phyloP scores from a whole-genome alignment of 2,329 filamentous ascomycete species.

The Curvularia eragrostidis region DNA sequence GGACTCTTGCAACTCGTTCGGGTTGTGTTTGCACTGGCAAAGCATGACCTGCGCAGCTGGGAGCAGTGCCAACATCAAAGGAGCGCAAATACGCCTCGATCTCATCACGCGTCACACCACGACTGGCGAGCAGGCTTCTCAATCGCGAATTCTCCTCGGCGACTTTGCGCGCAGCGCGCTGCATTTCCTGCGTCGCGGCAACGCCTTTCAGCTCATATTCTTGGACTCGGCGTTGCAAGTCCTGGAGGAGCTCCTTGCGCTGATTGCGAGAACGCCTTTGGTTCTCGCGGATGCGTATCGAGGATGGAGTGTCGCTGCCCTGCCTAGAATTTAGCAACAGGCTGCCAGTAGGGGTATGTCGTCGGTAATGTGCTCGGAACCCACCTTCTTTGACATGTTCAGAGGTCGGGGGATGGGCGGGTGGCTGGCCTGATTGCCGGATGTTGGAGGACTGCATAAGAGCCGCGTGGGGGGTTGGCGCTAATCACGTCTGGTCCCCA shows the following conservation, averaged over 20 bases:
- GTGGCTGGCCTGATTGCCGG: background rate
- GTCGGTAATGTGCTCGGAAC: background rate
- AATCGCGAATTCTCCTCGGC: conserved; percentile 71
- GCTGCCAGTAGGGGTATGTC: background rate
- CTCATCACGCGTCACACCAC: conserved; percentile 30
- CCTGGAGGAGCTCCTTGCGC: conserved; percentile 72
- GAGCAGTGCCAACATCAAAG: conserved; percentile 11
- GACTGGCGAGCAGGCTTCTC: conserved; percentile 60
- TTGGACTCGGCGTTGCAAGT: conserved; percentile 68
- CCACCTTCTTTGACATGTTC: conserved; percentile 13
- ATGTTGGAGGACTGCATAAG: background rate
- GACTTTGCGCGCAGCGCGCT: conserved; percentile 70
- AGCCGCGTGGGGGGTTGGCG: background rate
- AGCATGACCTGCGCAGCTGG: background rate
- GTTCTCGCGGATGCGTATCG: conserved; percentile 71
- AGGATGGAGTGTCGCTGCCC: conserved; percentile 40
- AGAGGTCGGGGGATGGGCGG: background rate
- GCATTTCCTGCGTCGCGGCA: conserved; percentile 71
- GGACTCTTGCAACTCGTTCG: background rate
- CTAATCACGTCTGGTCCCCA: background rate
- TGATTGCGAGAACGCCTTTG: conserved; percentile 74
- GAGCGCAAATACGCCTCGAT: conserved; percentile 29
- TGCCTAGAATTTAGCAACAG: conserved; percentile 1
- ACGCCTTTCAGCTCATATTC: conserved; percentile 68
- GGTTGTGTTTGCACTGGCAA: background rate